Base-by-base conservation (phyloP, 192 early-diverging fungal species). In the Podila epicladia region DNA sequence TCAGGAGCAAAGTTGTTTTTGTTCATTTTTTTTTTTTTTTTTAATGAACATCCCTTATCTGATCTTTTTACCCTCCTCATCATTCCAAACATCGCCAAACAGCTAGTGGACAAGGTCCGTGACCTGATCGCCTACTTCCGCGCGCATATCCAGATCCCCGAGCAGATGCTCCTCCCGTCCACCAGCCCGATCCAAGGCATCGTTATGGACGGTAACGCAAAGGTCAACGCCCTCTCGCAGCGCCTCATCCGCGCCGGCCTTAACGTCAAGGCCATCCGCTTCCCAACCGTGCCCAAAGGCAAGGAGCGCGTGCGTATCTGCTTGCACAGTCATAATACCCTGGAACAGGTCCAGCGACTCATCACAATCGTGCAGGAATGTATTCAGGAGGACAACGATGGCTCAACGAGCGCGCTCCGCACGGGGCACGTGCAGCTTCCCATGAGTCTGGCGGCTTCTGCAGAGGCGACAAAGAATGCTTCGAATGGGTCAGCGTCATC, bases 221-320 rank as follows among this genome's bases (percentile, higher is more conserved):
- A 65, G 22, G 50, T 85, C 24, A 53, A 68, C 50, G 61, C 65
- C 12, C 66, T 74, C 12, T 64, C 62, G 19, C 73, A 73, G 58
- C 84, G 59, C 71, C 74, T 87, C n/a, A 82, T 87, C 48, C 58
- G 73, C 13, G 75, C 75, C 2, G 86, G 91, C 0, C 89, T 91
- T 29, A 94, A 91, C 78, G 93, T 94, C 15, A 88, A 92, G 24
- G 91, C 95, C 0, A 95, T 96, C 51, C 80, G 91, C 4, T 93
- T 89, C 6, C 95, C 95, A 6, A 95, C 94, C 9, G 95, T 96
- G 1, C 91, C 94, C 2, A 85, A 84, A 51, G 95, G 95, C 0
- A 84, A 85, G 35, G 95, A 96, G 67, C 87, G 95, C 6, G 85
- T 96, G n/a, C 85, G 95, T 4, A 92, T 96, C n/a, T 96, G 95